phyloP scores from a whole-genome alignment of 768 basidiomycete species.

The Chlorophyllum brunneum region DNA sequence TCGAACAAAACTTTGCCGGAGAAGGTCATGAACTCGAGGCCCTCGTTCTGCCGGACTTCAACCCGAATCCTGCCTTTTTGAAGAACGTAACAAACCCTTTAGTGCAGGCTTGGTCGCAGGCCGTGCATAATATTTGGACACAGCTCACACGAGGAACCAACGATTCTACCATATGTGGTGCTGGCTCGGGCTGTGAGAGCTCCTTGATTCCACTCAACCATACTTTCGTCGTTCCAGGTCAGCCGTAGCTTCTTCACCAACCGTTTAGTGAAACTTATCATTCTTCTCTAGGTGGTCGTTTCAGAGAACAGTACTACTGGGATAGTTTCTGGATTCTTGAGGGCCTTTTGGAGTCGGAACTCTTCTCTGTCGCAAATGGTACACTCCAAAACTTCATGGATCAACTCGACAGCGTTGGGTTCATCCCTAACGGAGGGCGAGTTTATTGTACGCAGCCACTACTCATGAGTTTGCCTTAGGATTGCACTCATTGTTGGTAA shows the following conservation, averaged over 20 bases:
- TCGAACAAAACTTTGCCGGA: constrained; percentile 72
- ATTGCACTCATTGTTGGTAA: background rate
- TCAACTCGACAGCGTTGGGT: constrained; percentile 77
- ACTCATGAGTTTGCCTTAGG: background rate
- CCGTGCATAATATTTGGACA: constrained; percentile 86
- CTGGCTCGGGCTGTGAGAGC: constrained; percentile 65
- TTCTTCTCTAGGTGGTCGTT: constrained; percentile 50
- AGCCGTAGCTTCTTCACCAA: constrained; percentile 20
- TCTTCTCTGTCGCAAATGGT: constrained; percentile 67
- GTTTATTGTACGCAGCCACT: constrained; percentile 66
- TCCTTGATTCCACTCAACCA: constrained; percentile 87
- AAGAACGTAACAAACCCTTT: constrained; percentile 66
- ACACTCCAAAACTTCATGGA: constrained; percentile 96
- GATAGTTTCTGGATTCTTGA: constrained; percentile 83
- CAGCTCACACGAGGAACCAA: constrained; percentile 78
- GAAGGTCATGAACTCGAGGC: constrained; percentile 83
- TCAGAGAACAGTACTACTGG: constrained; percentile 78
- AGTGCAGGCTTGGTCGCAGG: constrained; percentile 65
- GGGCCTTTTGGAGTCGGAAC: constrained; percentile 78
- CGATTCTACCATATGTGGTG: constrained; percentile 56
- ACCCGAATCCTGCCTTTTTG: constrained; percentile 60
- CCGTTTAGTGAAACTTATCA: background rate
- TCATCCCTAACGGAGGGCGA: constrained; percentile 92
- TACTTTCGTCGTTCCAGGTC: constrained; percentile 88
- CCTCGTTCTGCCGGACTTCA: constrained; percentile 58